phyloP scores from a whole-genome alignment of 257 asterid genomes.

The Marsdenia floribunda region DNA sequence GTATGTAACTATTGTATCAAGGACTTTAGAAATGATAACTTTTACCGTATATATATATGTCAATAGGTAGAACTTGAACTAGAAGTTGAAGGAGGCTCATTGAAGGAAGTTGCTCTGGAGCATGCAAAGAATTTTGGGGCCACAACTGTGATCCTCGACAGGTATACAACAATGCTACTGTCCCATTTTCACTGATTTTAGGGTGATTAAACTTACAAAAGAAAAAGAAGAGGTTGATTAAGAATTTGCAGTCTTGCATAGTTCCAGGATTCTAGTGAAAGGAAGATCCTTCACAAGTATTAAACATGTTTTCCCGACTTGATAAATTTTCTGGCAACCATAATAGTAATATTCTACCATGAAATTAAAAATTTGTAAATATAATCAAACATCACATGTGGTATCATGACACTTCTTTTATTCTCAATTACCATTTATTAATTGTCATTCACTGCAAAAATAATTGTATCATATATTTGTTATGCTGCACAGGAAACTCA shows the following conservation, averaged over 20 bases:
- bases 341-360: background rate
- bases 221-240: background rate
- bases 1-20: background rate
- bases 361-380: background rate
- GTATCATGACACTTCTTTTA: too few relatives aligned
- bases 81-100: conserved; percentile 40
- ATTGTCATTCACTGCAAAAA: background rate
- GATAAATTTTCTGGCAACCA: background rate
- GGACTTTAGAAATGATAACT: background rate
- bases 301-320: background rate
- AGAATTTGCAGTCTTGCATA: background rate
- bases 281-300: background rate
- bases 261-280: background rate
- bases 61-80: conserved; percentile 42
- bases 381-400: background rate
- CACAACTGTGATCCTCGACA: conserved; percentile 40
- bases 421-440: too few relatives aligned
- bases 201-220: background rate
- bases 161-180: conserved; percentile 21
- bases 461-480: background rate
- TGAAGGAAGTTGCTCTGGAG: conserved; percentile 37
- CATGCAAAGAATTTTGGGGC: conserved; percentile 34
- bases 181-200: background rate
- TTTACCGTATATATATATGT: background rate
- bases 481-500: conserved; percentile 31